Evolutionary conservation across 163 green algal species (phyloP), one percentile per base, ranked within the genome.

Genomic region (Dunaliella salina): DNA sequence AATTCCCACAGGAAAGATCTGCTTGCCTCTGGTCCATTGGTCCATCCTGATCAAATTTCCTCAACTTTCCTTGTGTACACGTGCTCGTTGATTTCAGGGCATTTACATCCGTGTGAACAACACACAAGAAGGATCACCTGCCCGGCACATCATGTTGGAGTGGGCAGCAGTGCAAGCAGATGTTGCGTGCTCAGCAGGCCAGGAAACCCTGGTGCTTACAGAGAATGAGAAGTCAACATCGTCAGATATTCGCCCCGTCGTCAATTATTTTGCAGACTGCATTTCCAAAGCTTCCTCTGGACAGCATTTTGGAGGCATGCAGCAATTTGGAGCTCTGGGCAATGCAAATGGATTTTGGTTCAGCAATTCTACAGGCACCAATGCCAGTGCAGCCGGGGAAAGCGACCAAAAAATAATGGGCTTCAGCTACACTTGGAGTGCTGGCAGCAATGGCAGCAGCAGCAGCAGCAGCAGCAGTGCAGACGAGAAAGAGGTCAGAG

Each of bases 381-480:
- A 82, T 33, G 29, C 22, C 12, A 35, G 78, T n/a, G 29, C 32
- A 25, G 33, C 32, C 1, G 40, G 40, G 40, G 40, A 8, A 50
- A 8, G 40, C 40, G 8, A 3, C 40, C 3, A 50, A 50, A 82
- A 32, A 25, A 32, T 34, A 24, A 1, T 57, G 33, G 33, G 33
- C 78, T 57, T 57, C 12, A 82, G 29, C 78, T 57, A 82, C 78
- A 82, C 32, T n/a, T 57, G 33, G 33, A 33, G 11, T n/a, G 33
- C 32, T 29, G 33, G 18, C 78, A 33, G 40, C 78, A 82, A 35
- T 1, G 11, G 29, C 29, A 33, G 33, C 78, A 82, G 33, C 78
- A 82, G 33, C 78, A 82, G 78, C 78, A 82, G 33, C 33, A 82
- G 33, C 78, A 82, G 11, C 12, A 82, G 33, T 82, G 78, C 18